These are phyloP conservation scores for Tieghemiomyces parasiticus DNA, from an alignment of 192 early-diverging fungal species.

Conservation along the genomic window DNA sequence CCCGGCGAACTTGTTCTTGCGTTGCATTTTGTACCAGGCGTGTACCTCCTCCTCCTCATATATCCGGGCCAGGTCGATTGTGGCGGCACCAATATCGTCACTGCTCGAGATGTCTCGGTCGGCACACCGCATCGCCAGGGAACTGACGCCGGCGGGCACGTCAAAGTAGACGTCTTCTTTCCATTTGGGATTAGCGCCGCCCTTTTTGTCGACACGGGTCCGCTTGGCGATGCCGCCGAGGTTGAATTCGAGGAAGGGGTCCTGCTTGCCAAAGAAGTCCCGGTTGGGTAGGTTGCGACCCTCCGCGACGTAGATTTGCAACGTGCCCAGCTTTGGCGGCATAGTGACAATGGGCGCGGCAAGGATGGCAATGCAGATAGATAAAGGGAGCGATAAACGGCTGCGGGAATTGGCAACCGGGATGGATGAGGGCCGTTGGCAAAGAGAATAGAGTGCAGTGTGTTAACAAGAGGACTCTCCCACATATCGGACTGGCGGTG, in stretches of 20 bases:
- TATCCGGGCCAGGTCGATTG: slow-evolving; percentile 23
- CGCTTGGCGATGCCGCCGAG: slow-evolving; percentile 24
- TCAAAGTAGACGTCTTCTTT: slow-evolving; percentile 25
- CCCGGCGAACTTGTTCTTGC: slow-evolving; percentile 24
- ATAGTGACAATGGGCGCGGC: background rate
- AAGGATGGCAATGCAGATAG: background rate
- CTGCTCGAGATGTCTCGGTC: slow-evolving; percentile 24
- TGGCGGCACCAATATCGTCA: slow-evolving; percentile 24
- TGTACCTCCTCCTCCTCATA: slow-evolving; percentile 30
- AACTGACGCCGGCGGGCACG: slow-evolving; percentile 21
- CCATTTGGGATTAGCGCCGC: slow-evolving; percentile 28
- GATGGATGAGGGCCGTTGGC: no score
- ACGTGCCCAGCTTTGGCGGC: slow-evolving; percentile 14
- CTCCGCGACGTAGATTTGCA: slow-evolving; percentile 25
- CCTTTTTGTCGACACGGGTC: slow-evolving; percentile 29
- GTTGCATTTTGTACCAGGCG: slow-evolving; percentile 25
- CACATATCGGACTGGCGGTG: no score
- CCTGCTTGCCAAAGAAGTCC: slow-evolving; percentile 24
- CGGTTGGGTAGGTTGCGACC: slow-evolving; percentile 28
- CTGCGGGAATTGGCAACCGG: no score
- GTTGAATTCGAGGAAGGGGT: slow-evolving; percentile 23
- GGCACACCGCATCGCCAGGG: slow-evolving; percentile 20
- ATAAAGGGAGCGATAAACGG: background rate
- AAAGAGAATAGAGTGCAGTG: no score
- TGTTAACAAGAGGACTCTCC: no score